Conservation (phyloP, 768 basidiomycete genomes). For the Lanmaoa rubissima region DNA sequence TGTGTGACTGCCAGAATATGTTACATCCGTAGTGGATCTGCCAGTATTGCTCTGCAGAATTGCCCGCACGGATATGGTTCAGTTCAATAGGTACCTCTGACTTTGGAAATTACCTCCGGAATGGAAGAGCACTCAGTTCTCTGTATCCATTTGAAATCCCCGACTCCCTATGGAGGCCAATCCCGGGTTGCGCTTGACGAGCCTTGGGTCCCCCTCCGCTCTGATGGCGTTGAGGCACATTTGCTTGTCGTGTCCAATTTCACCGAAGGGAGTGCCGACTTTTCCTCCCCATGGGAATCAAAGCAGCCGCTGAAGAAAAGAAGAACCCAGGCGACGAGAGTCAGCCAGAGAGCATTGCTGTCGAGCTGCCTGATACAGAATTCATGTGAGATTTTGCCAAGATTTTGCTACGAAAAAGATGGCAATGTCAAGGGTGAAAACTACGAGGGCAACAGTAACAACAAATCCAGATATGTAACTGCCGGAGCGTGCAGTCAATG, state of each 20-base stretch:
- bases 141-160: neutral
- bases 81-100: slow-evolving; percentile 39
- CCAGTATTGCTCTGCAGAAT: slow-evolving; percentile 55
- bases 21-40: slow-evolving; percentile 75
- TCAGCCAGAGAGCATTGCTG: slow-evolving; percentile 59
- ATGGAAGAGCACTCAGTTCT: neutral
- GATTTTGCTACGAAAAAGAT: slow-evolving; percentile 88
- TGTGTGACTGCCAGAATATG: slow-evolving; percentile 71
- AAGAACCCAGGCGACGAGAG: slow-evolving; percentile 75
- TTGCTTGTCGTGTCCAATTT: slow-evolving; percentile 47
- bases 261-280: slow-evolving; percentile 15
- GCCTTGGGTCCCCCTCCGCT: slow-evolving; percentile 85
- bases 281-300: no score
- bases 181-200: slow-evolving; percentile 47
- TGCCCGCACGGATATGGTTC: slow-evolving; percentile 66
- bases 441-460: slow-evolving; percentile 72
- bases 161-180: neutral
- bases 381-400: slow-evolving; percentile 81
- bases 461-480: slow-evolving; percentile 80
- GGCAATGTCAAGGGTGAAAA: slow-evolving; percentile 90
- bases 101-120: neutral
- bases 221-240: slow-evolving; percentile 82
- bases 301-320: slow-evolving; percentile 88
- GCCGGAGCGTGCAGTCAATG: slow-evolving; percentile 74
- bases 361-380: slow-evolving; percentile 63